Base-by-base conservation (phyloP, 306 rosid genomes). In the Arachis stenosperma region DNA sequence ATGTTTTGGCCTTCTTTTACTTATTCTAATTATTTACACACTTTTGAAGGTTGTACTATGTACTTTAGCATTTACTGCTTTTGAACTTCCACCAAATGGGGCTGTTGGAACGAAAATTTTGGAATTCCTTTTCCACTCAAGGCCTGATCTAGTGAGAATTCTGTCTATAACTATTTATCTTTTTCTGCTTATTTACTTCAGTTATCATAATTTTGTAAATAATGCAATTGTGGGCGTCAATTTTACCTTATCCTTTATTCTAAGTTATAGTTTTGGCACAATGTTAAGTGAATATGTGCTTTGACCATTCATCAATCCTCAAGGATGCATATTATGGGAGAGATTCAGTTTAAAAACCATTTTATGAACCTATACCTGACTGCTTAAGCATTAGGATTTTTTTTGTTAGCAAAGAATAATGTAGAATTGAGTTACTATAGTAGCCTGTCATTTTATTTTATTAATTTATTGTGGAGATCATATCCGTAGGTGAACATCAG, bases 11-110 rank as follows among this genome's bases (percentile, higher is more conserved):
- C 9, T 70, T 60, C 37, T 64, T 59, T 15, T 53, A 42, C 55
- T 57, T 44, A 54, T 59, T 30, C 69, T 63, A 52, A 79, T 57
- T 71, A 56, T 71, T 57, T 29, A 11, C 58, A 75, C 57, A 62
- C 46, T 55, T 76, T 85, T 88, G 90, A 87, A 94, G 99, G 99
- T 91, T 60, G 70, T 88, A 72, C 78, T 94, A 72, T 94, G 92
- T 75, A 94, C 99, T 71, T 81, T 94, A 42, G 98, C 97, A 83
- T 94, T 94, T 85, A 94, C 97, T 58, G 96, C 99, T 65, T 94
- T 94, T 81, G 99, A 94, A 78, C 99, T 94, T 81, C 99, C 99
- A 70, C 95, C 97, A 53, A 94, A 94, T 81, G 96, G 91, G 61
- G 99, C 99, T 54, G 73, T 94, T 77, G 99, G 99, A 77, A 94